Conservation (phyloP, 345 rosid genomes). For the Pistacia integerrima region DNA sequence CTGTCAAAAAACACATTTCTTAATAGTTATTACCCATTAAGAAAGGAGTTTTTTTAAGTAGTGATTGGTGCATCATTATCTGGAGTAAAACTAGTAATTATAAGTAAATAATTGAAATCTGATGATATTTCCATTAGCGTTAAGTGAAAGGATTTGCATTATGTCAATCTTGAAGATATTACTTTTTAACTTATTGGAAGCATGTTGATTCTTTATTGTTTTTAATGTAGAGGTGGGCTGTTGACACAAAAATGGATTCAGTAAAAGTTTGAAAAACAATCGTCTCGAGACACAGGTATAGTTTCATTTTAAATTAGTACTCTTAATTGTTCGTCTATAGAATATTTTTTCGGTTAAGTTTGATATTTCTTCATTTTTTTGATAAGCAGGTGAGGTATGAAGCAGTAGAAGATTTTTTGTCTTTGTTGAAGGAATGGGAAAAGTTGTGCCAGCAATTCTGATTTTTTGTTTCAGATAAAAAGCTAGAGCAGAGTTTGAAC, state of each 20-base stretch:
- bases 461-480: neutral
- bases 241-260: slow-evolving; percentile 38
- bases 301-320: neutral
- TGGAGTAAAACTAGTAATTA: slow-evolving; percentile 35
- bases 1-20: no score
- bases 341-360: neutral
- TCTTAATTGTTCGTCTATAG: neutral
- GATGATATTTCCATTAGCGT: neutral
- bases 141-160: neutral
- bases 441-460: neutral
- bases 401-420: slow-evolving; percentile 27
- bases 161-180: neutral
- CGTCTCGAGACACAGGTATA: slow-evolving; percentile 46
- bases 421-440: slow-evolving; percentile 9
- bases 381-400: slow-evolving; percentile 29
- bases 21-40: no score
- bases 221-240: slow-evolving; percentile 43
- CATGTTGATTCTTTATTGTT: neutral
- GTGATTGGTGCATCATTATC: slow-evolving; percentile 41
- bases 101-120: slow-evolving; percentile 18
- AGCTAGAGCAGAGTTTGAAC: slow-evolving; percentile 8
- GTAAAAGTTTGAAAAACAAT: slow-evolving; percentile 38
- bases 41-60: no score
- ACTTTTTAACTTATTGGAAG: neutral
- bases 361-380: neutral